Conservation (phyloP, 441 rosid genomes). For the Populus hybrid region DNA sequence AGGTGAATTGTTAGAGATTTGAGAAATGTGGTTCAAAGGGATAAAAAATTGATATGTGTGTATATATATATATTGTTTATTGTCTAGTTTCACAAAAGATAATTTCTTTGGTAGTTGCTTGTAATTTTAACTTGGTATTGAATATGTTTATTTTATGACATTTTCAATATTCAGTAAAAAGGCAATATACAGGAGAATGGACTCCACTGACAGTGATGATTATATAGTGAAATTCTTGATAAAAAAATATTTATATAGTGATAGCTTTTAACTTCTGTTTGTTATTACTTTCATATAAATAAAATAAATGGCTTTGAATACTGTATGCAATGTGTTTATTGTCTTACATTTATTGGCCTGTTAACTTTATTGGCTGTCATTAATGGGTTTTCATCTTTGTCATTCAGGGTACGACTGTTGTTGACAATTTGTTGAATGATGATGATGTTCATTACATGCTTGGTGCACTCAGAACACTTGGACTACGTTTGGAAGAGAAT, state of each 20-base stretch:
- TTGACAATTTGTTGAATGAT: constrained; percentile 86
- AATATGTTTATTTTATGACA: neutral
- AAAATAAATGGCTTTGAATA: neutral
- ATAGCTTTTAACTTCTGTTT: neutral
- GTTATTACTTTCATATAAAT: neutral
- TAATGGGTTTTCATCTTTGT: neutral
- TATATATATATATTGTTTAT: neutral
- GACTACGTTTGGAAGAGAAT: constrained; percentile 60
- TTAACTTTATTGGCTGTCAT: neutral
- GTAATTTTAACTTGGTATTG: too few species aligned
- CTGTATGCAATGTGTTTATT: neutral
- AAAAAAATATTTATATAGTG: neutral
- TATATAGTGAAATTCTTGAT: neutral
- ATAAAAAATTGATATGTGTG: neutral
- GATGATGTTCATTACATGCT: constrained; percentile 93
- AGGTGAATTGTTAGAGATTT: neutral
- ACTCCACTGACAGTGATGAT: neutral
- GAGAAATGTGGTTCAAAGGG: neutral
- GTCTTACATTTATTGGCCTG: neutral
- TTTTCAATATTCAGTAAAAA: neutral
- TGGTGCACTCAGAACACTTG: constrained; percentile 76
- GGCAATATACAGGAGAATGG: neutral
- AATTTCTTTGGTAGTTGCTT: neutral
- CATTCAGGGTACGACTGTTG: constrained; percentile 75
- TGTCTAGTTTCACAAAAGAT: neutral